These are phyloP conservation scores for Cladosporium sp. DNA, from an alignment of 2,329 filamentous ascomycete species.

Conservation along the genomic window DNA sequence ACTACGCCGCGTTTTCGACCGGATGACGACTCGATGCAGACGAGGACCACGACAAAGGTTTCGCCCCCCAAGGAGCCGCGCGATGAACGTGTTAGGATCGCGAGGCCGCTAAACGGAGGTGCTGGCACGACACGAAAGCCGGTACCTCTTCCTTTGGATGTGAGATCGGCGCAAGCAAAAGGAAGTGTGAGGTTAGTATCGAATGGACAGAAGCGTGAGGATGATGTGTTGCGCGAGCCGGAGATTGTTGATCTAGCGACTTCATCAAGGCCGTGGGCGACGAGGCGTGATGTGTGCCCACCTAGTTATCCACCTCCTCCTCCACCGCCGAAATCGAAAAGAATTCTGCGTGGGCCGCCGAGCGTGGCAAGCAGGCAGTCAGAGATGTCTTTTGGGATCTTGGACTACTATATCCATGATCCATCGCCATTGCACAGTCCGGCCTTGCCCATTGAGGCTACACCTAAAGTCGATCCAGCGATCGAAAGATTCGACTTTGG, in stretches of 20 bases:
- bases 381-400: slow-evolving; percentile 34
- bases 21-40: slow-evolving; percentile 24
- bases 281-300: slow-evolving; percentile 10
- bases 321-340: neutral
- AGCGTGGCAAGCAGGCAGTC: slow-evolving; percentile 25
- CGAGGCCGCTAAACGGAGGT: slow-evolving; percentile 10
- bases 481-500: slow-evolving; percentile 35
- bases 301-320: slow-evolving; percentile 6
- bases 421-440: slow-evolving; percentile 28
- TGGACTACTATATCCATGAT: slow-evolving; percentile 34
- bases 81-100: slow-evolving; percentile 22
- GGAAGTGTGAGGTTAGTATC: neutral
- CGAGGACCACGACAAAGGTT: slow-evolving; percentile 21
- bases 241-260: slow-evolving; percentile 29
- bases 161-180: neutral
- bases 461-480: slow-evolving; percentile 27
- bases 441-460: slow-evolving; percentile 12
- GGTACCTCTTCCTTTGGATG: slow-evolving; percentile 4
- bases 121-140: neutral
- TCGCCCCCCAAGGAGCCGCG: slow-evolving; percentile 18
- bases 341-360: neutral
- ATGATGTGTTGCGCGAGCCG: slow-evolving; percentile 25
- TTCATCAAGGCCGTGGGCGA: slow-evolving; percentile 21
- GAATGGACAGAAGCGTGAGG: neutral
- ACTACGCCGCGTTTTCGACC: slow-evolving; percentile 15